Evolutionary conservation across 2,329 filamentous ascomycete species (phyloP), one percentile per base, ranked within the genome.

Genomic region (Fusarium mexicanum): DNA sequence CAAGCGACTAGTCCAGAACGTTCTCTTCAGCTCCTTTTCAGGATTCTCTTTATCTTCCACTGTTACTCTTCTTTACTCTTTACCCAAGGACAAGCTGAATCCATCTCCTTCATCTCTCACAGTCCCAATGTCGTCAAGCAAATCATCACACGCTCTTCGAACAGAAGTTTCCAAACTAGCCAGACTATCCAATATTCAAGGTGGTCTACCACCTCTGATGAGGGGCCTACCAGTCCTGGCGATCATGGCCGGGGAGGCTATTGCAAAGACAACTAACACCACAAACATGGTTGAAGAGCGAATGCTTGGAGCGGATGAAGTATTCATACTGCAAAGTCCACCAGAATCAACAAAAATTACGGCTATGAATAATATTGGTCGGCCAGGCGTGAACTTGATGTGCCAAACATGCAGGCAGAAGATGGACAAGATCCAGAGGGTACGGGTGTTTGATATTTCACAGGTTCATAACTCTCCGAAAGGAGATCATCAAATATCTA

Each of bases 161-260:
- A 54, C 51, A 43, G 70, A 77, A 59, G 44, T 74, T 24, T 71
- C 61, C 12, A 77, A 64, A 18, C n/a, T 67, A 2, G 71, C 75
- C 48, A 75, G 64, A 31, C 35, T 77, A 12, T 72, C 64, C 48
- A 77, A 76, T 9, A 29, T 77, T 2, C 75, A 77, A 61, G 71
- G 61, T 4, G 75, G 75, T 6, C 61, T 77, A 0, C 68, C 75
- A 3, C 64, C 71, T 10, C 22, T 77, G 2, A 67, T 76, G 37
- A 68, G 75, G 58, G 68, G 65, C 16, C 71, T 77, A 29, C 75
- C 73, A 1, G 64, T 71, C 2, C 46, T 77, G 5, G 73, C 71
- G 16, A 55, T 77, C 8, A 43, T 77, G 37, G 73, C 75, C 1
- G 73, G 75, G 1, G 73, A 68, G 38, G 72, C 69, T 8, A 51